Evolutionary conservation across 75 land plant genomes (phyloP).

Genomic region (Ceratopteris richardii): DNA sequence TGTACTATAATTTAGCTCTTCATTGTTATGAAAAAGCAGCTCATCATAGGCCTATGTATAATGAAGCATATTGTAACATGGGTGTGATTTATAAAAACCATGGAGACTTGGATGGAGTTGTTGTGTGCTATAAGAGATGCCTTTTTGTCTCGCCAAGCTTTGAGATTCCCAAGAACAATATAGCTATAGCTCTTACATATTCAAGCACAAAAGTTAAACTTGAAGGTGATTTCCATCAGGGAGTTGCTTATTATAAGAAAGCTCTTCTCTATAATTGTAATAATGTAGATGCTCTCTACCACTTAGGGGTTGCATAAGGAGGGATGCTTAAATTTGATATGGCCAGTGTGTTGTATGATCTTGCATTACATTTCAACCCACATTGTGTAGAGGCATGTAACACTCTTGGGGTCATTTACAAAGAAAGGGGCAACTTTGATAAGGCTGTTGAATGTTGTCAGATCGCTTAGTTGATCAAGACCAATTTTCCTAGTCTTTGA

Average conservation of each 20-base stretch:
- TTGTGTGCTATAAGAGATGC: constrained; percentile 97
- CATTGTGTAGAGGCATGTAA: constrained; percentile 99
- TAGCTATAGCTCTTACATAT: no score
- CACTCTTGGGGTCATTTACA: constrained; percentile 91
- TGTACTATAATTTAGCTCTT: constrained; percentile 88
- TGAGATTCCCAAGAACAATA: constrained; percentile 85
- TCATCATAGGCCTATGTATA: constrained; percentile 85
- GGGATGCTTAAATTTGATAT: constrained; percentile 94
- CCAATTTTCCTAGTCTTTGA: constrained; percentile 87
- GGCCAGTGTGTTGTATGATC: constrained; percentile 96
- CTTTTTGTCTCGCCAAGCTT: constrained; percentile 91
- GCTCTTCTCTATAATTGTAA: constrained; percentile 96
- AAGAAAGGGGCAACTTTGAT: no score
- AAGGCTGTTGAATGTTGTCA: constrained; percentile 97
- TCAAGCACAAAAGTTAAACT: no score
- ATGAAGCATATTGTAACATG: no score
- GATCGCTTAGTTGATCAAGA: no score
- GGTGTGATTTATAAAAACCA: constrained; percentile 96
- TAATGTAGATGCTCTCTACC: constrained; percentile 99
- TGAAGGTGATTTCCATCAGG: no score
- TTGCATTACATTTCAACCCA: constrained; percentile 94
- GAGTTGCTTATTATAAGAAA: no score
- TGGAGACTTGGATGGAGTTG: constrained; percentile 85
- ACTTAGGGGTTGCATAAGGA: constrained; percentile 96
- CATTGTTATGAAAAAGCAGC: constrained; percentile 96